phyloP scores from a whole-genome alignment of 495 filamentous ascomycete species.

The Penicillium flavigenum region DNA sequence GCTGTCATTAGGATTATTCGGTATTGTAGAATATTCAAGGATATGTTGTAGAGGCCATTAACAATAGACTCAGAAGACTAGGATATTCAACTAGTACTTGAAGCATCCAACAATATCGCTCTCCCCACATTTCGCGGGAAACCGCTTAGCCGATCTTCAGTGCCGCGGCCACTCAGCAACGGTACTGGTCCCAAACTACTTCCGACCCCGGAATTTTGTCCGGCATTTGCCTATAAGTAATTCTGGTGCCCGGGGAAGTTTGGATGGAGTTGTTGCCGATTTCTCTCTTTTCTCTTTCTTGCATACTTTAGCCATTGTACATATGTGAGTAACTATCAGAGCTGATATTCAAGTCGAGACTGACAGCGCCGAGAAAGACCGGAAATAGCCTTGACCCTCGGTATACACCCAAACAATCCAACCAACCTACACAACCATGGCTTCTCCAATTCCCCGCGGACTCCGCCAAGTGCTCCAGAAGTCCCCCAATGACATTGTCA shows the following conservation, averaged over 20 bases:
- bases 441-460: constrained; percentile 60
- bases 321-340: neutral
- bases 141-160: constrained; percentile 48
- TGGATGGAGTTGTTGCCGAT: constrained; percentile 6
- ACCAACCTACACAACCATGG: constrained; percentile 38
- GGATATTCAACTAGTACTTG: neutral
- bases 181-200: constrained; percentile 19
- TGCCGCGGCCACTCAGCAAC: constrained; percentile 34
- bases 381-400: constrained; percentile 5
- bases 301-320: constrained; percentile 12
- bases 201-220: constrained; percentile 39
- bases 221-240: constrained; percentile 29
- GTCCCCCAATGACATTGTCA: constrained; percentile 77
- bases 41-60: neutral
- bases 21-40: neutral
- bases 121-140: constrained; percentile 31
- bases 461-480: constrained; percentile 77
- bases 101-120: neutral
- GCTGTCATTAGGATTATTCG: neutral
- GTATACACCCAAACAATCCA: constrained; percentile 8
- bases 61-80: neutral
- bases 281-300: constrained; percentile 5
- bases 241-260: constrained; percentile 8
- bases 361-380: constrained; percentile 11
- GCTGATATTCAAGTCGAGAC: neutral